Conservation (phyloP, 768 basidiomycete genomes). For the Dendrothele bispora region DNA sequence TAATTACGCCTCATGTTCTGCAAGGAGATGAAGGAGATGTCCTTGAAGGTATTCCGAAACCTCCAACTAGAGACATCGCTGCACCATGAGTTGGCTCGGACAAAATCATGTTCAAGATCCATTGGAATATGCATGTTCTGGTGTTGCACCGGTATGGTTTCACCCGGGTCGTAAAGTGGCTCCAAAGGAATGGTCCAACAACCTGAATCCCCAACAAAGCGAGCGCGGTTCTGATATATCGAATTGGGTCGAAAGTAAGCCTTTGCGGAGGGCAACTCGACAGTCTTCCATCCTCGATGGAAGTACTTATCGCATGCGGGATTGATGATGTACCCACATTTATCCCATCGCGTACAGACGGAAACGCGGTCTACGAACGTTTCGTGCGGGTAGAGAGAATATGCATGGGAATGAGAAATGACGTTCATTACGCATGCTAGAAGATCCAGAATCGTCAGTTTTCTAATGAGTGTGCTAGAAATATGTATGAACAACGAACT, state of each 20-base stretch:
- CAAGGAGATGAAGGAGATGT: no score
- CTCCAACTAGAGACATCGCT: no score
- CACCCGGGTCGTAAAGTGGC: no score
- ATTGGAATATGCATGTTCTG: neutral
- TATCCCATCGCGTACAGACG: neutral
- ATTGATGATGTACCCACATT: neutral
- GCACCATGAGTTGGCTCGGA: slow-evolving; percentile 6
- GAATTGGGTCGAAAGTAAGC: slow-evolving; percentile 6
- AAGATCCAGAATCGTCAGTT: neutral
- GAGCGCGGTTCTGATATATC: slow-evolving; percentile 16
- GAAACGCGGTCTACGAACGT: slow-evolving; percentile 31
- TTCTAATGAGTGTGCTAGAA: neutral
- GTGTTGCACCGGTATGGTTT: no score
- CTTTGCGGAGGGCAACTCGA: slow-evolving; percentile 1
- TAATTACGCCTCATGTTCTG: no score
- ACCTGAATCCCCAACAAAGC: slow-evolving; percentile 30
- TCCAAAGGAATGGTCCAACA: slow-evolving; percentile 30
- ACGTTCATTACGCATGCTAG: slow-evolving; percentile 45
- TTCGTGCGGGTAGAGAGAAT: slow-evolving; percentile 38
- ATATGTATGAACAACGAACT: slow-evolving; percentile 29
- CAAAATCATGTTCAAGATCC: neutral
- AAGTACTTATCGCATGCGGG: slow-evolving; percentile 32
- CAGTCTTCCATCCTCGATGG: slow-evolving; percentile 35
- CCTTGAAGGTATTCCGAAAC: no score
- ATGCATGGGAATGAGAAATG: slow-evolving; percentile 39